Conservation (phyloP, 768 basidiomycete species). For the Xerocomellus dryophilus region DNA sequence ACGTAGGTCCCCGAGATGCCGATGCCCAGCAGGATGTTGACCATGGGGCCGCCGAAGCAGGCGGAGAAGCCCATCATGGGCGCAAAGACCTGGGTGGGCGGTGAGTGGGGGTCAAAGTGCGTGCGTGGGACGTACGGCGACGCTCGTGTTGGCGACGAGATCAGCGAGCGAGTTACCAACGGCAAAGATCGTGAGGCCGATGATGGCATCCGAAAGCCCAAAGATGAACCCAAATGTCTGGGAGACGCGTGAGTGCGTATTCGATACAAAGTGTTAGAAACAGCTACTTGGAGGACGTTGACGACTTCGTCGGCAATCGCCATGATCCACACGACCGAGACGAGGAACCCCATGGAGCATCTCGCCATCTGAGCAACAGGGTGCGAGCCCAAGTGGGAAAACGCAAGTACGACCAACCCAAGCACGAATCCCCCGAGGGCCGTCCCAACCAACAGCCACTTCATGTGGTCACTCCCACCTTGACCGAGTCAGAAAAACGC, state of each 20-base stretch:
- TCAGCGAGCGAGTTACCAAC: conserved; percentile 96
- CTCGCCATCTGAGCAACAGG: conserved; percentile 61
- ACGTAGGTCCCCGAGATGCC: conserved; percentile 90
- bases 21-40: conserved; percentile 87
- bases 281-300: conserved; percentile 73
- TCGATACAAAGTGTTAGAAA: not conserved
- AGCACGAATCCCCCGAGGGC: conserved; percentile 52
- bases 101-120: not conserved
- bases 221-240: conserved; percentile 93
- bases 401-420: conserved; percentile 55
- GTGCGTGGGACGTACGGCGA: conserved; percentile 57
- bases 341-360: conserved; percentile 87
- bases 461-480: conserved; percentile 39
- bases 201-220: conserved; percentile 94
- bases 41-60: conserved; percentile 91
- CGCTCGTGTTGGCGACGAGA: conserved; percentile 94
- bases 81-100: conserved; percentile 59
- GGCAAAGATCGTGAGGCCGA: conserved; percentile 95
- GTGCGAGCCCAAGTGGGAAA: conserved; percentile 57
- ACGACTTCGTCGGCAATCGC: conserved; percentile 97
- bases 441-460: conserved; percentile 54
- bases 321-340: conserved; percentile 96
- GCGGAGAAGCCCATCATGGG: conserved; percentile 95
- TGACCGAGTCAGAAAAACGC: not conserved
- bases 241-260: not conserved